Evolutionary conservation across 2,329 filamentous ascomycete genomes (phyloP), one percentile per base, ranked within the genome.

Genomic region (Neophaeococcomyces aloes): DNA sequence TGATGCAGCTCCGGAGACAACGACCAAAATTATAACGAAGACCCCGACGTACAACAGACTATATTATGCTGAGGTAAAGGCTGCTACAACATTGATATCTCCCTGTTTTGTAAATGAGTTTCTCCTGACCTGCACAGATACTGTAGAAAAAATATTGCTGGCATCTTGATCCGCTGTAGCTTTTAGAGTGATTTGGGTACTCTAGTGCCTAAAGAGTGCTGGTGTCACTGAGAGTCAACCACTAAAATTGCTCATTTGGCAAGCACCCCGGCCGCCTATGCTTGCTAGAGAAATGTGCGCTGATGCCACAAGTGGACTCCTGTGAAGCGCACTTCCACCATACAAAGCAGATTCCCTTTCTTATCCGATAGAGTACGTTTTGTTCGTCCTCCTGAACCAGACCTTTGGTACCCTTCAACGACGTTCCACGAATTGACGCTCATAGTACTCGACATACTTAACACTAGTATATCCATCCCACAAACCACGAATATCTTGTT

Each of bases 341-440:
- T 41, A 25, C n/a, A n/a, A n/a, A 10, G 23, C 10, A 27, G 23
- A 27, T 27, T 34, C 34, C 31, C 39, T 35, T 35, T 30, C 37
- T 30, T 29, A 14, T 19, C 10, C 36, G 15, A n/a, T n/a, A 19
- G 23, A 29, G 13, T 41, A 33, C 19, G n/a, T 41, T 41, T 29
- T 33, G 32, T 30, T 18, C 35, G 11, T 29, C 29, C 34, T 25
- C 7, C 17, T 39, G 17, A 42, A 35, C 39, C 39, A 42, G 30
- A 35, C 13, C 19, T 17, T 42, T 42, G 39, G 39, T 42, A 33
- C n/a, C 19, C 21, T 10, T 17, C n/a, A n/a, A 42, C 39, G 39
- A 42, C 39, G 31, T 35, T 42, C 34, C n/a, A 25, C 18, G 31
- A 42, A 42, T 34, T 31, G 13, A 42, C 29, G 30, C 27, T 25